A percentile compares a stretch with the other conserved stretches of the same genome.
phyloP scores from a whole-genome alignment of 176 grass and related monocot genomes.

The Oryza nivara region DNA sequence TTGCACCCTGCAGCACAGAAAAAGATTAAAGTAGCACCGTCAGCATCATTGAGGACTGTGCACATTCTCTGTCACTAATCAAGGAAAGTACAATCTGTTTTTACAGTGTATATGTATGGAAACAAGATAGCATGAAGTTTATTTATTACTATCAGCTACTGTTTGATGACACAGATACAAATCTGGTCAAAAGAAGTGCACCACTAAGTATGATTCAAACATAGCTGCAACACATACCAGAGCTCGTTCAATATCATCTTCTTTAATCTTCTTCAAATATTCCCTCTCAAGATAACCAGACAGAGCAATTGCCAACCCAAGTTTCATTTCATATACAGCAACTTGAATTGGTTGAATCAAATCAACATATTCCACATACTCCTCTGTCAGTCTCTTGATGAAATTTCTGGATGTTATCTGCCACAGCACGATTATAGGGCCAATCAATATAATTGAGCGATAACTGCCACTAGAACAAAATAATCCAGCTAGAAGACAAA shows the following conservation, averaged over 20 bases:
- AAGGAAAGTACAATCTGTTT: background rate
- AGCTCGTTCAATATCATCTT: constrained; percentile 62
- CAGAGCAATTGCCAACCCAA: constrained; percentile 75
- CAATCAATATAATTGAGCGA: constrained; percentile 26
- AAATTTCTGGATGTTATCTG: constrained; percentile 73
- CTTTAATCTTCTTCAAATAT: constrained; percentile 71
- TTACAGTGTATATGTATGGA: background rate
- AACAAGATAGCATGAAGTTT: background rate
- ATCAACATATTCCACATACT: constrained; percentile 80
- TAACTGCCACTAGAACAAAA: background rate
- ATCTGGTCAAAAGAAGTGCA: constrained; percentile 5
- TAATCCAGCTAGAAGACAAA: constrained; percentile 13
- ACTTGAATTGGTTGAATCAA: constrained; percentile 96
- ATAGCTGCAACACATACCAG: constrained; percentile 59
- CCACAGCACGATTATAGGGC: constrained; percentile 7
- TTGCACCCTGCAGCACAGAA: constrained; percentile 65
- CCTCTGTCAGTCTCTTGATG: constrained; percentile 76
- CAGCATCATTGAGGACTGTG: background rate
- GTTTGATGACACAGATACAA: background rate
- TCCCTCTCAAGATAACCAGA: constrained; percentile 72
- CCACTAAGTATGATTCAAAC: constrained; percentile 1
- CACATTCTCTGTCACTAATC: background rate
- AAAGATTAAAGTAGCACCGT: constrained; percentile 8
- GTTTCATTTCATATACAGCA: constrained; percentile 95
- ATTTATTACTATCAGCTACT: constrained; percentile 20